A percentile compares a stretch with the other conserved stretches of the same genome.
Evolutionary conservation across 495 filamentous ascomycete genomes (phyloP).

Genomic region (Aspergillus baeticus): DNA sequence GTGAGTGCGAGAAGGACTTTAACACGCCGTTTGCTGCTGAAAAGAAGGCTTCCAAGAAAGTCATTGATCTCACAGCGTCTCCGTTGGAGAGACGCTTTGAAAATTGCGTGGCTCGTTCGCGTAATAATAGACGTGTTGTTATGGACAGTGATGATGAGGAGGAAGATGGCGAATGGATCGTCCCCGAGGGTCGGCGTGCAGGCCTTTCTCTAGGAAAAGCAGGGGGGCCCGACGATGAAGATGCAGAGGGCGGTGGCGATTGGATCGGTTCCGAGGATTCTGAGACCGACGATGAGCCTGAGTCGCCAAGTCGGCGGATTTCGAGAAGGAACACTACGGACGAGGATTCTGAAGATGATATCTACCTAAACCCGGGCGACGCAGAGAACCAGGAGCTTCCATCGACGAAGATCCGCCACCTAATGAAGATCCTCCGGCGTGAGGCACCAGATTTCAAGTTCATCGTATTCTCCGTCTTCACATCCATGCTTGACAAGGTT

Average conservation of each 20-base stretch:
- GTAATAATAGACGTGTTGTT: constrained; percentile 53
- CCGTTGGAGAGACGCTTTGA: constrained; percentile 19
- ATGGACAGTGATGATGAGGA: constrained; percentile 67
- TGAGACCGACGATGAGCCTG: constrained; percentile 49
- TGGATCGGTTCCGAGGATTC: constrained; percentile 67
- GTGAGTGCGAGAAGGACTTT: constrained; percentile 70
- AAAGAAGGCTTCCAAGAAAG: constrained; percentile 38
- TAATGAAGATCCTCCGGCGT: constrained; percentile 75
- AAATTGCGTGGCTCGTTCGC: constrained; percentile 36
- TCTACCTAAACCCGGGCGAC: constrained; percentile 42
- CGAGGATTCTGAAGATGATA: constrained; percentile 34
- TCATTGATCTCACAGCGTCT: constrained; percentile 21
- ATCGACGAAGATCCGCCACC: constrained; percentile 87
- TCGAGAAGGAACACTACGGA: constrained; percentile 11
- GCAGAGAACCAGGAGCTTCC: constrained; percentile 55
- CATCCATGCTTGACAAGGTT: constrained; percentile 94
- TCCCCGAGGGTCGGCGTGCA: constrained; percentile 59
- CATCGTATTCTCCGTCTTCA: constrained; percentile 97
- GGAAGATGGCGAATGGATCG: constrained; percentile 75
- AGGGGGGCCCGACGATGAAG: constrained; percentile 79
- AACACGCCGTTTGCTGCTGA: constrained; percentile 36
- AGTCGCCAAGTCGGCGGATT: constrained; percentile 29
- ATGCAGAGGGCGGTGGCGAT: constrained; percentile 81
- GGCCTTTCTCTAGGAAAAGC: constrained; percentile 65
- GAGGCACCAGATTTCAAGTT: constrained; percentile 83